Conservation (phyloP, 495 filamentous ascomycete genomes). For the Neurospora discreta region DNA sequence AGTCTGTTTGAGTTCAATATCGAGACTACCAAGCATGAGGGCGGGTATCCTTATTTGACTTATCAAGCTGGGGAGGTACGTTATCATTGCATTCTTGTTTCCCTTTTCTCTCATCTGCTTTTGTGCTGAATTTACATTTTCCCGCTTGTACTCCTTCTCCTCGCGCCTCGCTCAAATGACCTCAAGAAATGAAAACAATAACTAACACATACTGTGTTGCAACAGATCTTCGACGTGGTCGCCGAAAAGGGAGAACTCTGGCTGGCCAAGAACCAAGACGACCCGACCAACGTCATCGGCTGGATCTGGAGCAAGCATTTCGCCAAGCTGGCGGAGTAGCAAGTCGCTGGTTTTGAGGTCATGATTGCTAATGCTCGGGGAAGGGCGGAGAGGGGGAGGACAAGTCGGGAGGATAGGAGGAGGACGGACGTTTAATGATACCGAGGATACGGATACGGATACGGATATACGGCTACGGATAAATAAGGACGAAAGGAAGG, state of each 20-base stretch:
- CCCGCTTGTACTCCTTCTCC: not conserved
- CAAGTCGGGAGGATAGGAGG: not conserved
- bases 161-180: not conserved
- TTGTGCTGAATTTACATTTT: not conserved
- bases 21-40: conserved; percentile 79
- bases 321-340: conserved; percentile 56
- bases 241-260: conserved; percentile 95
- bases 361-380: not conserved
- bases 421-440: not conserved
- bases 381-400: not conserved
- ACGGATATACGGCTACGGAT: not conserved
- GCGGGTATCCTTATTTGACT: conserved; percentile 89
- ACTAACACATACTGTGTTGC: not conserved
- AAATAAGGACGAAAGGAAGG: no score
- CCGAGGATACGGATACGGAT: not conserved
- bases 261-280: conserved; percentile 96
- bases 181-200: not conserved
- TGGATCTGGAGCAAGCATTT: conserved; percentile 99
- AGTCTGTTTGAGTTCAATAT: conserved; percentile 96
- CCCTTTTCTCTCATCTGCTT: not conserved
- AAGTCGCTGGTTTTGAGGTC: conserved; percentile 1
- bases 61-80: conserved; percentile 82
- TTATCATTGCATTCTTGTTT: not conserved
- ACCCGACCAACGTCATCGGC: conserved; percentile 62
- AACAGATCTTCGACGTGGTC: conserved; percentile 73